phyloP scores from a whole-genome alignment of 2,329 filamentous ascomycete species.

The Zymoseptoria passerinii region DNA sequence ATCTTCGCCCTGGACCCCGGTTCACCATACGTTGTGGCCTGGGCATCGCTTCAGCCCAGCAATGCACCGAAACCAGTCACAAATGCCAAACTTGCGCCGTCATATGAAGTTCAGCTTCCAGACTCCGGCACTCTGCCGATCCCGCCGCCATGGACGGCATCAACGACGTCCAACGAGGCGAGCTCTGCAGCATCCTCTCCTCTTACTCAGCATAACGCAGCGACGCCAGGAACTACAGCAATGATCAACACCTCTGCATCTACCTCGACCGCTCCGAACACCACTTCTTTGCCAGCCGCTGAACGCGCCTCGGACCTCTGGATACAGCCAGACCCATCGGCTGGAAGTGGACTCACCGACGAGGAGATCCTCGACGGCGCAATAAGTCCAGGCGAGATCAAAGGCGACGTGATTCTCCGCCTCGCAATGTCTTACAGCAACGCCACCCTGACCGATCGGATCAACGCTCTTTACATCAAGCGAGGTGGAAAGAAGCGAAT shows the following conservation, averaged over 20 bases:
- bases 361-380: neutral
- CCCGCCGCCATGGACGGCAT: no score
- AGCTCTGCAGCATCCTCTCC: no score
- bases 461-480: neutral
- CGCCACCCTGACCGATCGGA: neutral
- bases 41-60: neutral
- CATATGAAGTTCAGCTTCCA: no score
- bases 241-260: no score
- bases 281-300: neutral
- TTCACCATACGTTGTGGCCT: neutral
- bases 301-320: neutral
- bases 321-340: neutral
- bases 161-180: no score
- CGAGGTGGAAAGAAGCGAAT: neutral
- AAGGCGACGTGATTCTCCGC: neutral
- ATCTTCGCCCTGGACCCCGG: no score
- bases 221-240: no score
- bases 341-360: neutral
- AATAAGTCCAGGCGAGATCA: conserved; percentile 1
- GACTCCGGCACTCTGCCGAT: no score
- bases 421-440: neutral
- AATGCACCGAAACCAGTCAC: no score
- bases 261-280: neutral
- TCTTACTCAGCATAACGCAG: no score
- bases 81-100: no score